Percentiles rank a stretch among this genome's conserved stretches.
Conservation (phyloP, 371 early-diverging fungal species). For the Syncephalis fuscata region DNA sequence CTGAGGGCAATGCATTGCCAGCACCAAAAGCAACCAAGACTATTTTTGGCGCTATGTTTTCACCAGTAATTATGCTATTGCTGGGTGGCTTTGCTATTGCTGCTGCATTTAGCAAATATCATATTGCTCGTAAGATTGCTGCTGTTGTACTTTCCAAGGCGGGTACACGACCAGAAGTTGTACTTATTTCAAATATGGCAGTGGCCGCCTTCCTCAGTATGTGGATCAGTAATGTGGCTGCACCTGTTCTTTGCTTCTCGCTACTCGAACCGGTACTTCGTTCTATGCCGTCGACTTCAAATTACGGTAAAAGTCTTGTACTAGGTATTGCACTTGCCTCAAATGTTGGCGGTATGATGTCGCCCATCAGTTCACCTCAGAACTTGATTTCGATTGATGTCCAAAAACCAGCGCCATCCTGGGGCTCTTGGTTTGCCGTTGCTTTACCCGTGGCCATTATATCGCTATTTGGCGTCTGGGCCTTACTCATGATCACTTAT, state of each 20-base stretch:
- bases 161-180: slow-evolving; percentile 63
- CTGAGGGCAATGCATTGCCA: slow-evolving; percentile 20
- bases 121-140: slow-evolving; percentile 85
- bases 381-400: slow-evolving; percentile 75
- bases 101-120: slow-evolving; percentile 81
- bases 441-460: slow-evolving; percentile 59
- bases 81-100: slow-evolving; percentile 93
- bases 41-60: slow-evolving; percentile 86
- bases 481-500: slow-evolving; percentile 53
- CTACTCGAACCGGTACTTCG: slow-evolving; percentile 77
- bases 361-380: slow-evolving; percentile 95
- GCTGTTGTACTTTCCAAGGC: slow-evolving; percentile 74
- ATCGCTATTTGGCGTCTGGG: slow-evolving; percentile 63
- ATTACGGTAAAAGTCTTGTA: slow-evolving; percentile 71
- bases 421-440: slow-evolving; percentile 69
- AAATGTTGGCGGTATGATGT: slow-evolving; percentile 93
- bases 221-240: slow-evolving; percentile 97
- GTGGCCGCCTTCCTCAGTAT: slow-evolving; percentile 89
- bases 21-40: slow-evolving; percentile 64
- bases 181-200: slow-evolving; percentile 84
- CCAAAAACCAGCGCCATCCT: slow-evolving; percentile 72
- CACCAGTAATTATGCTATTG: slow-evolving; percentile 87
- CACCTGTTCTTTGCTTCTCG: slow-evolving; percentile 93
- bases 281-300: slow-evolving; percentile 42
- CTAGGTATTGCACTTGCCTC: slow-evolving; percentile 90